phyloP scores from a whole-genome alignment of 1,284 basidiomycete genomes.

The Paramarasmius palmivorus region DNA sequence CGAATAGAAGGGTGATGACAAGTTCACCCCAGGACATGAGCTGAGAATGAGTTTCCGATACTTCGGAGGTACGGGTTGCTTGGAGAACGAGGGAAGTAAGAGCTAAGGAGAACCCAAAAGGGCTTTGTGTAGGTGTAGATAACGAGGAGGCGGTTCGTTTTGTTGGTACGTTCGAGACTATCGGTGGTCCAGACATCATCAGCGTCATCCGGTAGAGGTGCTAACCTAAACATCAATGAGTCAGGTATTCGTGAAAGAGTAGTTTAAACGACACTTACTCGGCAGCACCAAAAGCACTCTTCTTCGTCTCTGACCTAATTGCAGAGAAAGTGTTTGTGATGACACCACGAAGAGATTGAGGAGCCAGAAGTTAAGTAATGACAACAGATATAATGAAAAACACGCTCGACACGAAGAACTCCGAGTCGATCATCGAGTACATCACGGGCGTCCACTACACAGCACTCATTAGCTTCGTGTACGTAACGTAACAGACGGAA shows the following conservation, averaged over 20 bases:
- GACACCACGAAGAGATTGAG: slow-evolving; percentile 96
- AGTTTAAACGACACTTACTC: slow-evolving; percentile 22
- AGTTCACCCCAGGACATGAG: slow-evolving; percentile 73
- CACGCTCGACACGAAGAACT: slow-evolving; percentile 85
- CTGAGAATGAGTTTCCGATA: slow-evolving; percentile 44
- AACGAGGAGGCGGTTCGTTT: slow-evolving; percentile 49
- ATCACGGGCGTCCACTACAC: slow-evolving; percentile 76
- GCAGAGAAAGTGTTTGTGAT: slow-evolving; percentile 95
- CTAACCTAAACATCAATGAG: neutral
- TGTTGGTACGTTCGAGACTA: slow-evolving; percentile 46
- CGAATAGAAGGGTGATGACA: slow-evolving; percentile 83
- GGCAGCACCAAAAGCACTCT: slow-evolving; percentile 90
- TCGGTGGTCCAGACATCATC: slow-evolving; percentile 61
- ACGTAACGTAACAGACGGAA: neutral
- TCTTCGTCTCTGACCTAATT: slow-evolving; percentile 86
- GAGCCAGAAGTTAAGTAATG: slow-evolving; percentile 91
- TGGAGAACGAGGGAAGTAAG: slow-evolving; percentile 76
- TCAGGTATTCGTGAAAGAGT: neutral
- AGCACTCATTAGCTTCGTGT: slow-evolving; percentile 3
- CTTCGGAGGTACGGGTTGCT: slow-evolving; percentile 69
- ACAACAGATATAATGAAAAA: slow-evolving; percentile 89
- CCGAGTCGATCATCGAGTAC: slow-evolving; percentile 92
- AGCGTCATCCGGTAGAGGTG: slow-evolving; percentile 18
- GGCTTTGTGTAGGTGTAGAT: slow-evolving; percentile 66
- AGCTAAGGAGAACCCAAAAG: slow-evolving; percentile 81